These are phyloP conservation scores for Leccinum griseonigrum DNA, from an alignment of 1,284 basidiomycete species.

Conservation along the genomic window DNA sequence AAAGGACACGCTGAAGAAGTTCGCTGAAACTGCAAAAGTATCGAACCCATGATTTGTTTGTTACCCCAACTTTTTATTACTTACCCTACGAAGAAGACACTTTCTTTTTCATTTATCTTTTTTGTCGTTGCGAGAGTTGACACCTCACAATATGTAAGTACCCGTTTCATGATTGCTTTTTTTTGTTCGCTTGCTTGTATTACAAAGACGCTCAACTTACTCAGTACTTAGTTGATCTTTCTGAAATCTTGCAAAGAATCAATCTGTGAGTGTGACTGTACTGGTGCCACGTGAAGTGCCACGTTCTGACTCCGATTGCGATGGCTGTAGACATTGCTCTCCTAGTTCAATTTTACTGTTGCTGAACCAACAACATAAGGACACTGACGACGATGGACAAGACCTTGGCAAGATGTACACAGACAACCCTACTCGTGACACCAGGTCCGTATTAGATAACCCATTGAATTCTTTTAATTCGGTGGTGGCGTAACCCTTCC, in stretches of 20 bases:
- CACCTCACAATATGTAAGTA: conserved; percentile 19
- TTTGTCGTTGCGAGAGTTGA: conserved; percentile 11
- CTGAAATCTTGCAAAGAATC: background rate
- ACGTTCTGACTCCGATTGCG: conserved; percentile 35
- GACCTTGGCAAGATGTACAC: conserved; percentile 24
- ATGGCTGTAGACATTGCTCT: conserved; percentile 18
- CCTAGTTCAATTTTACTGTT: conserved; percentile 7
- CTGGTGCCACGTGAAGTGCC: conserved; percentile 24
- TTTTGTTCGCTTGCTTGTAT: conserved; percentile 26
- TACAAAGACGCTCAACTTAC: conserved; percentile 22
- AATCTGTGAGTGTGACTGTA: conserved; percentile 10
- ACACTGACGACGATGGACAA: conserved; percentile 25
- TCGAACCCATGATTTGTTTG: conserved; percentile 25
- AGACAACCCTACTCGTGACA: conserved; percentile 62
- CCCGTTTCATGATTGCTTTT: conserved; percentile 9
- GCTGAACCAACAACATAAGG: conserved; percentile 8
- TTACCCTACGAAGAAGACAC: conserved; percentile 16
- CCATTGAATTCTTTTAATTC: background rate
- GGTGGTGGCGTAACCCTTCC: conserved; percentile 19
- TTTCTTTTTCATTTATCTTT: background rate
- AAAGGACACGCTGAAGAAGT: conserved; percentile 68
- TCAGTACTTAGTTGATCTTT: conserved; percentile 17
- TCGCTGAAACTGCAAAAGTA: conserved; percentile 47
- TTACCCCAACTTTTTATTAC: background rate
- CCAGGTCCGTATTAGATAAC: conserved; percentile 40